Conservation (phyloP, 2,329 filamentous ascomycete genomes). For the Fusarium albosuccineum region DNA sequence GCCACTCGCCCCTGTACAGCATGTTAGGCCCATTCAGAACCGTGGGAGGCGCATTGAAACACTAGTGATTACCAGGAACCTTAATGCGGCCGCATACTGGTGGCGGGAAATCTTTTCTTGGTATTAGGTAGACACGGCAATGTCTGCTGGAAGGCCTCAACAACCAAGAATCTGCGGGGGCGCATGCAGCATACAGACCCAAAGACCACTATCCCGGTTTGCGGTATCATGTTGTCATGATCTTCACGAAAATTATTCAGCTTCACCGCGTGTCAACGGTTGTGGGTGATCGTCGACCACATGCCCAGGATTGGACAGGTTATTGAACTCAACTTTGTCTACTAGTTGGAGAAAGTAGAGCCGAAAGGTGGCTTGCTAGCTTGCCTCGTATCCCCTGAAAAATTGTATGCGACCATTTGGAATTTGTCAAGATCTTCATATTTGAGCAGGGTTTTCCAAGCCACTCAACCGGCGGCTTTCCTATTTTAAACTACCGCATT, state of each 20-base stretch:
- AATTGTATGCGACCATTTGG: not conserved
- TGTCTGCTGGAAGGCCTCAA: not conserved
- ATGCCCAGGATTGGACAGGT: not conserved
- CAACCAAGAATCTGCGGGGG: not conserved
- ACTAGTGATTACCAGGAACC: not conserved
- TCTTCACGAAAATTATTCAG: not conserved
- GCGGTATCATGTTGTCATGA: not conserved
- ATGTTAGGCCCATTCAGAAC: not conserved
- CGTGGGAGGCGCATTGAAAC: not conserved
- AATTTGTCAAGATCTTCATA: not conserved
- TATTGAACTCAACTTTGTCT: not conserved
- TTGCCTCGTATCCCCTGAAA: not conserved
- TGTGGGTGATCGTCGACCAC: not conserved
- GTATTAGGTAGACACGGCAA: not conserved
- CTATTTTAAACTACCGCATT: not conserved
- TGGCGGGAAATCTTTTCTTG: not conserved
- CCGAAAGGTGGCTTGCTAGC: not conserved
- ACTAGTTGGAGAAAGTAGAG: not conserved
- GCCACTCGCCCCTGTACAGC: not conserved
- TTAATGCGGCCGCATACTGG: not conserved
- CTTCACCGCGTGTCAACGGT: not conserved
- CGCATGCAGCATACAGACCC: too few relatives aligned
- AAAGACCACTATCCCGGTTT: not conserved
- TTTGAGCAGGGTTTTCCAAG: conserved; percentile 1
- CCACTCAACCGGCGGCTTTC: not conserved